phyloP scores from a whole-genome alignment of 2,329 filamentous ascomycete genomes.

The Talaromyces sp. region DNA sequence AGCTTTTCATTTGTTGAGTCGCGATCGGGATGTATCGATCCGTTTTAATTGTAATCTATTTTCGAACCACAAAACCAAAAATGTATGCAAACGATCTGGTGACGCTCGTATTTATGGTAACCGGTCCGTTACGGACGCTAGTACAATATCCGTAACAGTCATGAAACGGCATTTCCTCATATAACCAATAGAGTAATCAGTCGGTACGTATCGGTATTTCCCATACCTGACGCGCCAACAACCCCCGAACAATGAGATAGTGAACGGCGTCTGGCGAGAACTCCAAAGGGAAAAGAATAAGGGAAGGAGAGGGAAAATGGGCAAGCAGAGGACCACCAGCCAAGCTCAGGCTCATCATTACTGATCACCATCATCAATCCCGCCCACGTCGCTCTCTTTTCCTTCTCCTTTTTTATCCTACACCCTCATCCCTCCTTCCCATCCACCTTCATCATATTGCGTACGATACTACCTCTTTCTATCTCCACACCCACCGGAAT shows the following conservation, averaged over 20 bases:
- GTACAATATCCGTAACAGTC: slow-evolving; percentile 5
- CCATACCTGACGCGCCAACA: neutral
- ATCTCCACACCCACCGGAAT: slow-evolving; percentile 12
- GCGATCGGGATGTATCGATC: neutral
- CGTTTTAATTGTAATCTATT: neutral
- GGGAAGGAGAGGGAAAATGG: slow-evolving; percentile 9
- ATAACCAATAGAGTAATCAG: no score
- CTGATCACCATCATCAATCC: slow-evolving; percentile 3
- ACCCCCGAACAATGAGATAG: neutral
- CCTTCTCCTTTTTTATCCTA: slow-evolving; percentile 7
- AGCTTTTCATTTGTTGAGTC: neutral
- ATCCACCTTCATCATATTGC: slow-evolving; percentile 11
- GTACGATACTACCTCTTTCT: neutral
- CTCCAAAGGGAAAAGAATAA: slow-evolving; percentile 3
- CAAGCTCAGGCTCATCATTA: slow-evolving; percentile 6
- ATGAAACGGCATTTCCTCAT: neutral
- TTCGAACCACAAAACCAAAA: neutral
- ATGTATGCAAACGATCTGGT: neutral
- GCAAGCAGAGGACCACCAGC: slow-evolving; percentile 6
- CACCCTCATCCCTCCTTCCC: slow-evolving; percentile 6
- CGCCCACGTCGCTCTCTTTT: slow-evolving; percentile 10
- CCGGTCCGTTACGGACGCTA: slow-evolving; percentile 15
- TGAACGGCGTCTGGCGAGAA: neutral
- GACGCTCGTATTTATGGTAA: slow-evolving; percentile 1
- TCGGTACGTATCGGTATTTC: neutral